Evolutionary conservation across 257 asterid genomes (phyloP).

Genomic region (Haberlea rhodopensis): DNA sequence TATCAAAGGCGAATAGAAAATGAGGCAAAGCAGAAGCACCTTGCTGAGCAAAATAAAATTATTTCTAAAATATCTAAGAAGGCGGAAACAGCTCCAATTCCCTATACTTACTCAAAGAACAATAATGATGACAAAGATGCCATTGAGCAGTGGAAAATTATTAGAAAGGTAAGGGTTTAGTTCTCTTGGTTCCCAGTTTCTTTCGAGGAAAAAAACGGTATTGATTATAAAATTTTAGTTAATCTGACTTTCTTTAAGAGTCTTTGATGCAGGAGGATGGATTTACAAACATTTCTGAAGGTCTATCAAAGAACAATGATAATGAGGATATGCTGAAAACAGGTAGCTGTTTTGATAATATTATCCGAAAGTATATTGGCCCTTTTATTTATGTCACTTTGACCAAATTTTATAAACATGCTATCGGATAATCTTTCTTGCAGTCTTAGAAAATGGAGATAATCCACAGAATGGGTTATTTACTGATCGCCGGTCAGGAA

Average conservation of each 20-base stretch:
- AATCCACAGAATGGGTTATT: constrained; percentile 44
- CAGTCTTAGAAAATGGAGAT: constrained; percentile 51
- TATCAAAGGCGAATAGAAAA: constrained; percentile 91
- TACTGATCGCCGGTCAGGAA: constrained; percentile 61
- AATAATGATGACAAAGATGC: constrained; percentile 35
- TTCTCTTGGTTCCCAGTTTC: constrained; percentile 16
- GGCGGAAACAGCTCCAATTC: constrained; percentile 30
- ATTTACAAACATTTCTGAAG: constrained; percentile 30
- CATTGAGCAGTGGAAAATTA: constrained; percentile 36
- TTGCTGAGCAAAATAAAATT: constrained; percentile 67
- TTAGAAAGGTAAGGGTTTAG: constrained; percentile 38
- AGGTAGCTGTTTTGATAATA: constrained; percentile 11
- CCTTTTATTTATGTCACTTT: constrained; percentile 1
- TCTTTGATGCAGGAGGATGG: constrained; percentile 46
- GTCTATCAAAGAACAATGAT: constrained; percentile 30
- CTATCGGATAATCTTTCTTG: constrained; percentile 20
- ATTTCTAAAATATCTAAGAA: constrained; percentile 29
- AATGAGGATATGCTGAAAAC: constrained; percentile 37
- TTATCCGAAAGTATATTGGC: constrained; percentile 2
- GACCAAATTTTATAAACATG: constrained; percentile 18
- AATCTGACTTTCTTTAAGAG: constrained; percentile 34
- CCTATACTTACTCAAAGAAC: constrained; percentile 33
- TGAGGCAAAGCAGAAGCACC: constrained; percentile 90
- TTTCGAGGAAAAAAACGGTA: constrained; percentile 4
- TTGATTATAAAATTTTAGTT: not conserved